These are phyloP conservation scores for Eurotiales sp. DNA, from an alignment of 2,329 filamentous ascomycete species.

Conservation along the genomic window DNA sequence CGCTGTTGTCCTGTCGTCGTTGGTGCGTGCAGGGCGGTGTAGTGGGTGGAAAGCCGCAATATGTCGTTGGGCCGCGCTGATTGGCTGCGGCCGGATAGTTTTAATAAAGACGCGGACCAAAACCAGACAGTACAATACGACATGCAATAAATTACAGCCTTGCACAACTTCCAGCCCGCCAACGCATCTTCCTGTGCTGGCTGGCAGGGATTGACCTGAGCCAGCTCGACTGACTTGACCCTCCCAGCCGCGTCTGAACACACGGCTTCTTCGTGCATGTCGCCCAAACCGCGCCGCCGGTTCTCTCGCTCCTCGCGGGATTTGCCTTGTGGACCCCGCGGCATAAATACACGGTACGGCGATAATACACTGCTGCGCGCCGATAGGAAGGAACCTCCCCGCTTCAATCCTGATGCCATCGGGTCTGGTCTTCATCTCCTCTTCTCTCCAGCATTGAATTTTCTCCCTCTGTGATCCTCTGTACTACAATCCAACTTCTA, in stretches of 20 bases:
- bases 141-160: background rate
- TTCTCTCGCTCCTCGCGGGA: background rate
- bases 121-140: background rate
- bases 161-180: background rate
- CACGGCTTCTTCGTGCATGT: no score
- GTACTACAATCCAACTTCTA: no score
- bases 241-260: no score
- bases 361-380: background rate
- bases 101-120: background rate
- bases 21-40: background rate
- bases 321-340: background rate
- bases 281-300: no score
- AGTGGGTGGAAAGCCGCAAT: background rate
- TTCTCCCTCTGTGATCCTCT: background rate
- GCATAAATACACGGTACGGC: background rate
- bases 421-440: no score
- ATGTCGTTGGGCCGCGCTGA: background rate
- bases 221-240: no score
- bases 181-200: slow-evolving; percentile 2
- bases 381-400: slow-evolving; percentile 1
- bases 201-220: slow-evolving; percentile 5
- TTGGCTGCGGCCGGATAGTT: background rate
- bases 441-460: no score
- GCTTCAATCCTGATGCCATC: background rate
- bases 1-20: background rate